These are phyloP conservation scores for Coprinopsis sp. DNA, from an alignment of 768 basidiomycete genomes.

Conservation along the genomic window DNA sequence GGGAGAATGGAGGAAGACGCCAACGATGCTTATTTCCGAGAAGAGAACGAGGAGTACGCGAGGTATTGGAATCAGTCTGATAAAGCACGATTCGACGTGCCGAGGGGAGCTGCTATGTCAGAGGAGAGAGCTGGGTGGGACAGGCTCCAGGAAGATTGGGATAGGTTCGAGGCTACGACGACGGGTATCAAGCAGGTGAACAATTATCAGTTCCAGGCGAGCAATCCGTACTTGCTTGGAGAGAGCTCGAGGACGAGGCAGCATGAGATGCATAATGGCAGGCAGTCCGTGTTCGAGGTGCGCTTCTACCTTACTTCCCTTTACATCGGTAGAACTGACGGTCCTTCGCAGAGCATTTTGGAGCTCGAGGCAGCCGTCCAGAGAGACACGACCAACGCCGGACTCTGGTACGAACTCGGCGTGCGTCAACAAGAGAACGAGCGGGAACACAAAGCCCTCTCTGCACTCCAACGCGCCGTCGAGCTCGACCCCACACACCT, in stretches of 20 bases:
- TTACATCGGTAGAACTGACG: background rate
- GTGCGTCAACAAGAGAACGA: conserved; percentile 99
- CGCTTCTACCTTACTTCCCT: conserved; percentile 14
- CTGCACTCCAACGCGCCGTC: conserved; percentile 75
- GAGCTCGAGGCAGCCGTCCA: conserved; percentile 90
- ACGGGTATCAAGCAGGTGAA: conserved; percentile 54
- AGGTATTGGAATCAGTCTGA: conserved; percentile 52
- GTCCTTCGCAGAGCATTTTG: conserved; percentile 61
- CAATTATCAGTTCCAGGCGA: conserved; percentile 67
- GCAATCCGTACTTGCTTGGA: conserved; percentile 75
- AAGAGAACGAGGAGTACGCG: conserved; percentile 65
- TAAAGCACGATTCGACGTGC: conserved; percentile 11
- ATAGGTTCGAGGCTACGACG: conserved; percentile 70
- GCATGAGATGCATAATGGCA: conserved; percentile 33
- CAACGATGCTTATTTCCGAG: conserved; percentile 65
- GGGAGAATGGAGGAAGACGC: conserved; percentile 34
- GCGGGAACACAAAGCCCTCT: conserved; percentile 84
- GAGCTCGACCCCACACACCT: conserved; percentile 75
- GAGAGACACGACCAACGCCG: conserved; percentile 60
- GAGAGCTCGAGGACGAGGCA: conserved; percentile 52
- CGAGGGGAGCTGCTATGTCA: conserved; percentile 13
- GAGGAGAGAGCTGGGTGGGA: conserved; percentile 50
- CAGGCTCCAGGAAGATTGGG: conserved; percentile 72
- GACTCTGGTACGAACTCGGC: conserved; percentile 88
- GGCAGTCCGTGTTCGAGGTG: conserved; percentile 40